Evolutionary conservation across 1,284 basidiomycete species (phyloP).

Genomic region (Ceratobasidium sp.): DNA sequence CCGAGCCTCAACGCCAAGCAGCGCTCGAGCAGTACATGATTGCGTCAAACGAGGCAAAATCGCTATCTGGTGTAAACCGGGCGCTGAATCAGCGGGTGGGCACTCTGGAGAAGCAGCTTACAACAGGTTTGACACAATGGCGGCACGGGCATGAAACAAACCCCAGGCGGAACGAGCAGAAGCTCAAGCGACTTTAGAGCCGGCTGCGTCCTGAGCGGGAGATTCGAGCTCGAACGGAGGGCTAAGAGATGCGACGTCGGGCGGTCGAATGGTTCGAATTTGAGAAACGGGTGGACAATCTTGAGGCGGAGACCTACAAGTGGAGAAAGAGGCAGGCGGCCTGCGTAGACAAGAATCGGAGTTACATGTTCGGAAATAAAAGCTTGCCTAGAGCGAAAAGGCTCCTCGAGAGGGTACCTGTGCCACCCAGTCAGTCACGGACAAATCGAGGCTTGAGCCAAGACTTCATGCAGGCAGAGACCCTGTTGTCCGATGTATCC

Average conservation of each 20-base stretch:
- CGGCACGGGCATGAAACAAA: slow-evolving; percentile 16
- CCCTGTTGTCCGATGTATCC: slow-evolving; percentile 31
- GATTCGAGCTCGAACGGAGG: slow-evolving; percentile 24
- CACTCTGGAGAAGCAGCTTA: slow-evolving; percentile 18
- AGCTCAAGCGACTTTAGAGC: slow-evolving; percentile 15
- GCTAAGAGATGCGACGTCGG: slow-evolving; percentile 19
- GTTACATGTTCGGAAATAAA: slow-evolving; percentile 3
- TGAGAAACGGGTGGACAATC: slow-evolving; percentile 37
- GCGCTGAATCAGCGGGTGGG: not conserved
- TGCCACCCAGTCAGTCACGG: slow-evolving; percentile 7
- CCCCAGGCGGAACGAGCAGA: not conserved
- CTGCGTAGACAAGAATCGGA: slow-evolving; percentile 9
- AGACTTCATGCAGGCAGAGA: slow-evolving; percentile 41
- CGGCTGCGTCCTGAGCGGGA: slow-evolving; percentile 29
- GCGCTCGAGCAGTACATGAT: slow-evolving; percentile 21
- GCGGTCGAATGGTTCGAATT: slow-evolving; percentile 41
- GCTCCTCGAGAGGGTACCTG: not conserved
- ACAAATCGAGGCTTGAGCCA: slow-evolving; percentile 22
- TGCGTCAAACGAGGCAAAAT: slow-evolving; percentile 26
- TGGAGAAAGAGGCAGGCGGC: not conserved
- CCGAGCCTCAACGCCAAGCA: slow-evolving; percentile 23
- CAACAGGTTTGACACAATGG: slow-evolving; percentile 15
- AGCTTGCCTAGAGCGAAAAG: not conserved
- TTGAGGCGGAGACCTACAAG: slow-evolving; percentile 23
- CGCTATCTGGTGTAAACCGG: slow-evolving; percentile 17